These are phyloP conservation scores for Skeletonema marinoi DNA, from an alignment of 108 stramenopile genomes.

Conservation along the genomic window DNA sequence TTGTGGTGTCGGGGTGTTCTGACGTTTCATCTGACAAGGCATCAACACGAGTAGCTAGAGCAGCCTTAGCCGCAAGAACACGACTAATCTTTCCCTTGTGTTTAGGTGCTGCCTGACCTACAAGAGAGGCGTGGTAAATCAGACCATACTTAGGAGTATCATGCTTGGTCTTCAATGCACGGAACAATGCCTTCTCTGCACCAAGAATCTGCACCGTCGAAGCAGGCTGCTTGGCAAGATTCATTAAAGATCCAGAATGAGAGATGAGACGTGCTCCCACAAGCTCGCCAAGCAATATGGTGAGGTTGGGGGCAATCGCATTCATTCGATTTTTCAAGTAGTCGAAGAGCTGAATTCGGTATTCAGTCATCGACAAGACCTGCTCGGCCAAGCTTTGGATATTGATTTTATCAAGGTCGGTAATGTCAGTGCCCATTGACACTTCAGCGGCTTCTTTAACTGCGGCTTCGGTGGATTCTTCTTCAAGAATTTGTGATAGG, in stretches of 20 bases:
- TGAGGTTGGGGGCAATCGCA: constrained; percentile 99
- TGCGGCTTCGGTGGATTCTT: constrained; percentile 81
- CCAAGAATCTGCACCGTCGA: constrained; percentile 99
- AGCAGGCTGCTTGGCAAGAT: constrained; percentile 99
- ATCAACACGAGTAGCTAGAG: constrained; percentile 98
- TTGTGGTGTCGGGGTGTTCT: constrained; percentile 90
- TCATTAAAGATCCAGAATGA: constrained; percentile 98
- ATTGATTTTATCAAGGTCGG: constrained; percentile 93
- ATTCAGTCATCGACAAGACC: constrained; percentile 96
- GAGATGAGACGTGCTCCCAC: constrained; percentile 99
- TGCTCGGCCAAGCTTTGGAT: constrained; percentile 94
- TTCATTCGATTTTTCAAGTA: constrained; percentile 99
- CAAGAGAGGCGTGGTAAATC: constrained; percentile 99
- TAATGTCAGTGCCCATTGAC: constrained; percentile 99
- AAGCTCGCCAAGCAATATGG: constrained; percentile 97
- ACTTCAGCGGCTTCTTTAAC: constrained; percentile 98
- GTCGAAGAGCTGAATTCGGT: constrained; percentile 97
- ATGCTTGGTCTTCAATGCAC: constrained; percentile 99
- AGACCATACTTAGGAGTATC: constrained; percentile 99
- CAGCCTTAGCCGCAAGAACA: constrained; percentile 98
- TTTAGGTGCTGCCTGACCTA: constrained; percentile 99
- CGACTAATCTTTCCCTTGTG: constrained; percentile 99
- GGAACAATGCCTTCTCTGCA: constrained; percentile 99
- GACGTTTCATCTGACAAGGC: constrained; percentile 93
- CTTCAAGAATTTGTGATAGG: constrained; percentile 91